Conservation (phyloP, 225 moss, liverwort and hornwort genomes). For the Antitrichia curtipendula region DNA sequence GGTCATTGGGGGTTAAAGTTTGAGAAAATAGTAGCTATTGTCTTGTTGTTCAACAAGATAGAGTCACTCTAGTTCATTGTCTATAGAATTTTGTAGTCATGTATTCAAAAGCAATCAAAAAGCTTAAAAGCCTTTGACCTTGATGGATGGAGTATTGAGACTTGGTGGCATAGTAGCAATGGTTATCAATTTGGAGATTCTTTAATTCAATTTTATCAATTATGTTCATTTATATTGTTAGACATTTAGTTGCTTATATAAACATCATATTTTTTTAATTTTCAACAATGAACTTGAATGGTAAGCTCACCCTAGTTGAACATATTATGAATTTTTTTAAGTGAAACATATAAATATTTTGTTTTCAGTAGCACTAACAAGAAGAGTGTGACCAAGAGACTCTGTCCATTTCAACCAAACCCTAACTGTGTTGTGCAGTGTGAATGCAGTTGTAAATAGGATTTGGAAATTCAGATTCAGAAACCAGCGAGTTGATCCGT, state of each 20-base stretch:
- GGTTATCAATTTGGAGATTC: not conserved
- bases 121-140: accelerated
- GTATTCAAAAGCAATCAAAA: not conserved
- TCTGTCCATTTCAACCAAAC: too few relatives aligned
- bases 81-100: not conserved
- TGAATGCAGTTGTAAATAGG: too few relatives aligned
- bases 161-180: not conserved
- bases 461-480: too few relatives aligned
- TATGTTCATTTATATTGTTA: not conserved
- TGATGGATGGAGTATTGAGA: accelerated
- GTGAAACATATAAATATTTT: not conserved
- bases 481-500: too few relatives aligned
- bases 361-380: not conserved
- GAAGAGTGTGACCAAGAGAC: too few relatives aligned
- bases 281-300: not conserved
- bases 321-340: accelerated
- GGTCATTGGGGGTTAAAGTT: not conserved
- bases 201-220: not conserved
- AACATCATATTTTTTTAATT: not conserved
- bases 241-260: not conserved
- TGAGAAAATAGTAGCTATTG: not conserved
- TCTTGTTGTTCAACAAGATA: not conserved
- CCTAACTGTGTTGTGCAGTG: too few relatives aligned
- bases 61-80: not conserved
- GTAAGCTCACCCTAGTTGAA: not conserved